phyloP scores from a whole-genome alignment of 2,329 filamentous ascomycete genomes.

The Cryphonectria japonica region DNA sequence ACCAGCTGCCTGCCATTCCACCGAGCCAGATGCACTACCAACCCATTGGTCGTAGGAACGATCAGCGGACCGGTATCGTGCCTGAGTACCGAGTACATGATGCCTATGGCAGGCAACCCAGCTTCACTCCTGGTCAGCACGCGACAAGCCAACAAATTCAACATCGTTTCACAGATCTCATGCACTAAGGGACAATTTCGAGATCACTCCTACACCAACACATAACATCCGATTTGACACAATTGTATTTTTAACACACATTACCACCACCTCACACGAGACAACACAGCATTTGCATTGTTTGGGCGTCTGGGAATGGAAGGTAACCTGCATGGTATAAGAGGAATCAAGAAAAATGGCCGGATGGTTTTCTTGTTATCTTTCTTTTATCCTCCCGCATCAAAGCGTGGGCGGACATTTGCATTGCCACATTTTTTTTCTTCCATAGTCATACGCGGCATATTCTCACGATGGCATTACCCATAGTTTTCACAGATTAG shows the following conservation, averaged over 20 bases:
- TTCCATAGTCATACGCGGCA: not conserved
- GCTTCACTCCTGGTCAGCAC: conserved; percentile 18
- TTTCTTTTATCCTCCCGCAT: not conserved
- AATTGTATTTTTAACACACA: not conserved
- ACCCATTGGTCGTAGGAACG: conserved; percentile 70
- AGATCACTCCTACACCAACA: not conserved
- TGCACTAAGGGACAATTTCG: conserved; percentile 13
- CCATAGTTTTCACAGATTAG: not conserved
- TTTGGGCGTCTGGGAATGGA: not conserved
- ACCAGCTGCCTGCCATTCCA: conserved; percentile 59
- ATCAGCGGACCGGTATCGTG: conserved; percentile 71
- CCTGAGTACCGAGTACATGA: conserved; percentile 56
- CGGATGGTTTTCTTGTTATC: not conserved
- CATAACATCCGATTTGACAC: not conserved
- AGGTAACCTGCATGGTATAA: not conserved
- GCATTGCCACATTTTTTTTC: conserved; percentile 6
- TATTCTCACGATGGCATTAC: not conserved
- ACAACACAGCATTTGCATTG: not conserved
- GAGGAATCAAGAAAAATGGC: not conserved
- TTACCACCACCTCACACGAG: not conserved
- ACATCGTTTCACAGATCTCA: conserved; percentile 23
- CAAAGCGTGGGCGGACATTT: not conserved
- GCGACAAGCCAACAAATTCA: conserved; percentile 19
- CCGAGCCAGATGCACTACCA: conserved; percentile 84
- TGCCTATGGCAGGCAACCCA: conserved; percentile 16